phyloP scores from a whole-genome alignment of 2,329 filamentous ascomycete genomes.

The Tolypocladium paradoxum region DNA sequence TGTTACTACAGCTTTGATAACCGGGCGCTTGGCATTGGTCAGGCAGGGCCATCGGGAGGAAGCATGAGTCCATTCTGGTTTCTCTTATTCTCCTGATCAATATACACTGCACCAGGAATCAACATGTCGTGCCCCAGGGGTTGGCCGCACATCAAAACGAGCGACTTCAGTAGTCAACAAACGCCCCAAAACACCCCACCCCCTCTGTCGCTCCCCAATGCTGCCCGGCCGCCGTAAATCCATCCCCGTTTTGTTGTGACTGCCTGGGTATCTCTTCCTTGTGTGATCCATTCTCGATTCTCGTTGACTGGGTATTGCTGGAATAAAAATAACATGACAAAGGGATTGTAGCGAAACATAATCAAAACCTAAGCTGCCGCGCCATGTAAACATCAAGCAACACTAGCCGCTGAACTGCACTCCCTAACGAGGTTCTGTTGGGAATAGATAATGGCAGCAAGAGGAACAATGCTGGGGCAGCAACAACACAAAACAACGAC shows the following conservation, averaged over 20 bases:
- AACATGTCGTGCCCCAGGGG: not conserved
- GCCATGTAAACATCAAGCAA: not conserved
- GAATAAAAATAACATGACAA: not conserved
- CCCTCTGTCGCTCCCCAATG: conserved; percentile 2
- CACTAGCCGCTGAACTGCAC: not conserved
- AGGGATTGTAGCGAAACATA: not conserved
- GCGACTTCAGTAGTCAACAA: not conserved
- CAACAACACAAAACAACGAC: not conserved
- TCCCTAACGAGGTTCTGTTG: not conserved
- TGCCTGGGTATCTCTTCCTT: conserved; percentile 7
- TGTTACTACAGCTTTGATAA: too few relatives aligned
- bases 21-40: too few relatives aligned
- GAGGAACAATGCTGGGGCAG: not conserved
- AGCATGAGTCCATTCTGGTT: not conserved
- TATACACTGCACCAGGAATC: not conserved
- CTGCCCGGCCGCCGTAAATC: not conserved
- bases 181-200: conserved; percentile 4
- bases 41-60: too few relatives aligned
- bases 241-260: not conserved
- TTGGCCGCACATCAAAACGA: not conserved
- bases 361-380: not conserved
- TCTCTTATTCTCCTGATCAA: not conserved
- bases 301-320: conserved; percentile 3
- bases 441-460: not conserved
- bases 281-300: not conserved